phyloP scores from a whole-genome alignment of 2,329 filamentous ascomycete genomes.

The Curvularia verruculosa region DNA sequence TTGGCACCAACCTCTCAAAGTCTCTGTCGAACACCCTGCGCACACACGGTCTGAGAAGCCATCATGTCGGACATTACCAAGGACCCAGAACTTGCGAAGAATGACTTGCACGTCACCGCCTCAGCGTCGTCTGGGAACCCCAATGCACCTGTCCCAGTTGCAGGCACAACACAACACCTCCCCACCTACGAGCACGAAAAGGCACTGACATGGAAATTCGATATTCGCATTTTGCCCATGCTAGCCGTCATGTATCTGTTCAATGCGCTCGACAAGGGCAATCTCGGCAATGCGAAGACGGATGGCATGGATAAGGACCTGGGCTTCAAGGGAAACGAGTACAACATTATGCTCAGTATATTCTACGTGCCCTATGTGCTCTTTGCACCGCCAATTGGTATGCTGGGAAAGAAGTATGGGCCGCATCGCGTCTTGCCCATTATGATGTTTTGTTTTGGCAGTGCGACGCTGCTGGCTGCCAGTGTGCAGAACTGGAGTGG shows the following conservation, averaged over 20 bases:
- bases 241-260: conserved; percentile 67
- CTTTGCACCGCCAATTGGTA: conserved; percentile 68
- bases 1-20: background rate
- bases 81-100: conserved; percentile 40
- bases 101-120: conserved; percentile 35
- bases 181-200: conserved; percentile 47
- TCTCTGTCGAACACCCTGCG: background rate
- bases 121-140: conserved; percentile 32
- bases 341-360: conserved; percentile 70
- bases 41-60: background rate
- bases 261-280: conserved; percentile 49
- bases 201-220: conserved; percentile 61
- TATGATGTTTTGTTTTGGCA: conserved; percentile 72
- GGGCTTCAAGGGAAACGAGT: conserved; percentile 66
- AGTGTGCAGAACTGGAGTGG: conserved; percentile 66
- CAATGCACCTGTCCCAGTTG: conserved; percentile 28
- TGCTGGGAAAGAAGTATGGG: conserved; percentile 72
- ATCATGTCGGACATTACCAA: conserved; percentile 33
- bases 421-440: conserved; percentile 67
- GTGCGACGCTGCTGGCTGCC: conserved; percentile 65
- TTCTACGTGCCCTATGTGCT: conserved; percentile 79
- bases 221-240: conserved; percentile 61
- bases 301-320: conserved; percentile 59
- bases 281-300: conserved; percentile 54
- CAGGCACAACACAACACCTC: conserved; percentile 42